phyloP scores from a whole-genome alignment of 2,329 filamentous ascomycete species.

The Monilinia polystroma region DNA sequence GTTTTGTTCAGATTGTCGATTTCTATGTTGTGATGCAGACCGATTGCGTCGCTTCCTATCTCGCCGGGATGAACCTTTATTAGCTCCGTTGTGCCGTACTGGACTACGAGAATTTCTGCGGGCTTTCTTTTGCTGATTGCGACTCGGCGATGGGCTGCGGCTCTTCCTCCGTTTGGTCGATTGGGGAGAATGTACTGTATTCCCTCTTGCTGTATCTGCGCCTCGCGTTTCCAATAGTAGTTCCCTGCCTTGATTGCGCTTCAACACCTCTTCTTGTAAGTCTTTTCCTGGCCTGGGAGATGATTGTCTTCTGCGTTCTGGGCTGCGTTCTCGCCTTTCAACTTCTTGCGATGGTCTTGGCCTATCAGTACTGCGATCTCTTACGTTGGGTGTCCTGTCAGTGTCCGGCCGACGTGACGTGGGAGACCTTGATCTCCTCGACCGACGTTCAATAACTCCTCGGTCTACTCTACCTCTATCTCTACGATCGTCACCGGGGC shows the following conservation, averaged over 20 bases:
- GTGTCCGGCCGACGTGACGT: conserved; percentile 40
- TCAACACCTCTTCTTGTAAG: conserved; percentile 38
- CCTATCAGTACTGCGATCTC: conserved; percentile 38
- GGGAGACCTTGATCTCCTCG: conserved; percentile 42
- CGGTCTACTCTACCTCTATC: conserved; percentile 45
- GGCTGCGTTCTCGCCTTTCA: conserved; percentile 38
- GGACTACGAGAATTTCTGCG: conserved; percentile 39
- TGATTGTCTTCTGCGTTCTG: conserved; percentile 36
- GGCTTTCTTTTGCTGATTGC: conserved; percentile 40
- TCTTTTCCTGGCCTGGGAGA: conserved; percentile 38
- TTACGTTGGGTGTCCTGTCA: conserved; percentile 37
- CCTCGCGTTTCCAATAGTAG: conserved; percentile 40
- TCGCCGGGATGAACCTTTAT: conserved; percentile 29
- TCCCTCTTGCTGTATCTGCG: conserved; percentile 39
- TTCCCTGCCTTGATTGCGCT: conserved; percentile 41
- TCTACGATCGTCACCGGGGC: conserved; percentile 45
- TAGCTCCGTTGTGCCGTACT: conserved; percentile 31
- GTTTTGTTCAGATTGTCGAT: conserved; percentile 35
- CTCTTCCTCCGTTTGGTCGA: conserved; percentile 40
- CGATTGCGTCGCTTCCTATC: conserved; percentile 36
- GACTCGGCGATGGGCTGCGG: conserved; percentile 39
- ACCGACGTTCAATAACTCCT: conserved; percentile 38
- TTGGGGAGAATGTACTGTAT: conserved; percentile 37
- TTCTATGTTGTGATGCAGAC: conserved; percentile 36
- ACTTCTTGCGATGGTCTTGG: conserved; percentile 35